Conservation (phyloP, 2,329 filamentous ascomycete species). For the Colletotrichum magnum region DNA sequence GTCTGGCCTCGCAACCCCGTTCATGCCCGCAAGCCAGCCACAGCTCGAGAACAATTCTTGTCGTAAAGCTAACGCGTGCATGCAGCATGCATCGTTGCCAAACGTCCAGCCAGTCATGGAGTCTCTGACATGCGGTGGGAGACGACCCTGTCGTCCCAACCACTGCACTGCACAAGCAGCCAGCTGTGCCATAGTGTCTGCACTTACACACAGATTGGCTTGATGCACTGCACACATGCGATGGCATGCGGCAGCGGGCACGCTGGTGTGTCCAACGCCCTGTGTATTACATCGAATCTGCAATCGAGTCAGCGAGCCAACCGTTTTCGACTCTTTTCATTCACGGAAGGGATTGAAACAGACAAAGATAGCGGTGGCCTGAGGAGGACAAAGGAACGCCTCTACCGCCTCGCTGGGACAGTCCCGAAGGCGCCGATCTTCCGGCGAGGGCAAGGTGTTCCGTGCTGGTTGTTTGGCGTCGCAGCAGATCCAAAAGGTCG, state of each 20-base stretch:
- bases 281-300: background rate
- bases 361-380: conserved; percentile 14
- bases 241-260: conserved; percentile 5
- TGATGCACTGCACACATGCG: conserved; percentile 5
- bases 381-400: conserved; percentile 26
- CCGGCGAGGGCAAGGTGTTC: conserved; percentile 3
- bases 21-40: conserved; percentile 17
- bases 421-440: conserved; percentile 17
- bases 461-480: conserved; percentile 8
- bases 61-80: conserved; percentile 31
- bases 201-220: conserved; percentile 10
- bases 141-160: background rate
- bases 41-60: conserved; percentile 6
- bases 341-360: conserved; percentile 1
- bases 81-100: conserved; percentile 28
- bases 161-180: conserved; percentile 3
- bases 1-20: background rate
- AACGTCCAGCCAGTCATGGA: conserved; percentile 3
- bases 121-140: conserved; percentile 1
- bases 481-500: conserved; percentile 1
- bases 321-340: background rate
- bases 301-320: background rate
- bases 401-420: conserved; percentile 17
- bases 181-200: conserved; percentile 7
- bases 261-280: background rate